phyloP scores from a whole-genome alignment of 768 basidiomycete species.

The Tricholoma flavovirens region DNA sequence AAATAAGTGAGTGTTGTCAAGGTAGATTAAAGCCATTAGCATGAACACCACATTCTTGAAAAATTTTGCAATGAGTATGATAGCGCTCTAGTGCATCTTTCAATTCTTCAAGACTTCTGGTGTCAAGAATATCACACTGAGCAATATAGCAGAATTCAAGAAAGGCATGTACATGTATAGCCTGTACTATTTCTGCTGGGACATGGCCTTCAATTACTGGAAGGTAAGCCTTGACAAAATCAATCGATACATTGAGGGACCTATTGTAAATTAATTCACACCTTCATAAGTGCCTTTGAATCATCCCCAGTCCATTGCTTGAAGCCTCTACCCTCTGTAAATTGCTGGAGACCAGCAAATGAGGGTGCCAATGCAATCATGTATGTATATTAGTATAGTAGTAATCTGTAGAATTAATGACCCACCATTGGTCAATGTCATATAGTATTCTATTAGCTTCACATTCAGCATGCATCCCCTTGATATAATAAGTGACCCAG shows the following conservation, averaged over 20 bases:
- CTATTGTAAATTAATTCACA: neutral
- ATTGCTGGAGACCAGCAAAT: constrained; percentile 4
- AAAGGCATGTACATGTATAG: constrained; percentile 14
- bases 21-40: constrained; percentile 6
- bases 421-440: constrained; percentile 22
- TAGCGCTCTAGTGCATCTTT: constrained; percentile 17
- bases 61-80: constrained; percentile 20
- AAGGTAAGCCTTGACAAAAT: constrained; percentile 8
- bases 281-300: constrained; percentile 11
- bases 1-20: constrained; percentile 17
- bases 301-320: constrained; percentile 12
- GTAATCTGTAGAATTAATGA: neutral
- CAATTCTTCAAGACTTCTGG: constrained; percentile 15
- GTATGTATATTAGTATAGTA: neutral
- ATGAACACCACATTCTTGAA: constrained; percentile 7
- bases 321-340: constrained; percentile 9
- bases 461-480: constrained; percentile 5
- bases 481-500: constrained; percentile 23
- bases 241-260: neutral
- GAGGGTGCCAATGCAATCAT: constrained; percentile 8
- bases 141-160: constrained; percentile 26
- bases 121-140: constrained; percentile 9
- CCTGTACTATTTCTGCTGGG: constrained; percentile 10
- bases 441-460: constrained; percentile 18
- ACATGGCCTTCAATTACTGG: constrained; percentile 6